These are phyloP conservation scores for Hericium rajendrae DNA, from an alignment of 768 basidiomycete species.

Conservation along the genomic window DNA sequence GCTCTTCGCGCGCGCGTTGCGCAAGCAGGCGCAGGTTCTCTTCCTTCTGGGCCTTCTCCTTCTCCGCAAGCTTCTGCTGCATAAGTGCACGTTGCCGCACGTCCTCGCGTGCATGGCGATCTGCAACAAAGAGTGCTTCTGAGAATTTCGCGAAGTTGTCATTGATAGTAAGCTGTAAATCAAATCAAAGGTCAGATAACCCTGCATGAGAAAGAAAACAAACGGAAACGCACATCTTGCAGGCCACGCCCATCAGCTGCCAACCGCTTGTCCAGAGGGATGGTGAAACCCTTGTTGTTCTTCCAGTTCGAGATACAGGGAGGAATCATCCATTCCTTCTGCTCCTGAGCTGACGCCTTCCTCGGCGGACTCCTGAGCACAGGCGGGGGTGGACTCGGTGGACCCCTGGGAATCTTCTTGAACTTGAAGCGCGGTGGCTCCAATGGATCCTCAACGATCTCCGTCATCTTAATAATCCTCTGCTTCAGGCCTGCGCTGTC, in stretches of 20 bases:
- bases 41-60: slow-evolving; percentile 95
- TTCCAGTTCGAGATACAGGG: slow-evolving; percentile 99
- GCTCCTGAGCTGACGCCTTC: slow-evolving; percentile 92
- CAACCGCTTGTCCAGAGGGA: slow-evolving; percentile 93
- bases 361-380: slow-evolving; percentile 92
- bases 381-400: slow-evolving; percentile 93
- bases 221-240: slow-evolving; percentile 68
- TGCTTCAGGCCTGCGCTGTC: slow-evolving; percentile 66
- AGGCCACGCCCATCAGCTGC: slow-evolving; percentile 98
- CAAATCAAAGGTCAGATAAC: background rate
- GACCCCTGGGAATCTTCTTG: slow-evolving; percentile 96
- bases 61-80: slow-evolving; percentile 98
- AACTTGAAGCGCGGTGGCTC: slow-evolving; percentile 97
- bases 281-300: slow-evolving; percentile 99
- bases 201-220: background rate
- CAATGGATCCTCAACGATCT: slow-evolving; percentile 93
- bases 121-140: slow-evolving; percentile 89
- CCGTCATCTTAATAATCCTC: slow-evolving; percentile 98
- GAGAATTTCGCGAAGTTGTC: slow-evolving; percentile 99
- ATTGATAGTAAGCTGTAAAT: slow-evolving; percentile 82
- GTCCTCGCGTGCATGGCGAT: slow-evolving; percentile 96
- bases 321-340: slow-evolving; percentile 99
- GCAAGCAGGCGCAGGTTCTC: slow-evolving; percentile 91
- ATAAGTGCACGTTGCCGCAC: slow-evolving; percentile 92
- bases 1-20: slow-evolving; percentile 92